Percentiles rank a stretch among this genome's conserved stretches.
Evolutionary conservation across 2,329 filamentous ascomycete genomes (phyloP).

Genomic region (Aspergillus piperis): DNA sequence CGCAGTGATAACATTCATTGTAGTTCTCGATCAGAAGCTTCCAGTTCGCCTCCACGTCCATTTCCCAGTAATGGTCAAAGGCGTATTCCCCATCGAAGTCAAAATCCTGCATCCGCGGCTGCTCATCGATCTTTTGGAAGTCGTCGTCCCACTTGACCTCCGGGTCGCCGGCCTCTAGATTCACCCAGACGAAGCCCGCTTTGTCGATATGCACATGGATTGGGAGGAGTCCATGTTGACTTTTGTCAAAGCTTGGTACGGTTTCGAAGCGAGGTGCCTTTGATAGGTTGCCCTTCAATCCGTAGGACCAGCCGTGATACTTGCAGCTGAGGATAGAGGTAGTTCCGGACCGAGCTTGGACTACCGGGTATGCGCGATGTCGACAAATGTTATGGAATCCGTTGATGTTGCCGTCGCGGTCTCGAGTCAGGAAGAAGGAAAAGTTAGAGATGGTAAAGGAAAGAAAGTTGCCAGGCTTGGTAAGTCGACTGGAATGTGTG

Average conservation of each 20-base stretch:
- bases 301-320: constrained; percentile 31
- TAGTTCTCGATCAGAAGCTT: constrained; percentile 29
- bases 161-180: constrained; percentile 22
- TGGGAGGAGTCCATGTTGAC: constrained; percentile 20
- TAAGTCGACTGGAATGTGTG: constrained; percentile 24
- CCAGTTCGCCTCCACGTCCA: constrained; percentile 28
- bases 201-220: constrained; percentile 25
- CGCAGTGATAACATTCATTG: constrained; percentile 31
- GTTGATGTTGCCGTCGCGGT: constrained; percentile 16
- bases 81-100: constrained; percentile 24
- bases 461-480: constrained; percentile 25
- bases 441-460: constrained; percentile 13
- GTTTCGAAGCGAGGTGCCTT: constrained; percentile 28
- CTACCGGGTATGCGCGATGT: constrained; percentile 24
- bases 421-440: constrained; percentile 10
- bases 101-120: constrained; percentile 26
- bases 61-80: constrained; percentile 30
- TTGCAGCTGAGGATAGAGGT: constrained; percentile 24
- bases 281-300: constrained; percentile 26
- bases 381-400: constrained; percentile 30
- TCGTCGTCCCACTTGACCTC: constrained; percentile 25
- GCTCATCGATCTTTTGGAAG: constrained; percentile 20
- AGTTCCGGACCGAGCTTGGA: constrained; percentile 19
- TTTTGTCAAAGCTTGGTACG: constrained; percentile 22
- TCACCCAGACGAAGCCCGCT: constrained; percentile 28